Base-by-base conservation (phyloP, 345 rosid species). In the Eucalyptus tenuipes region DNA sequence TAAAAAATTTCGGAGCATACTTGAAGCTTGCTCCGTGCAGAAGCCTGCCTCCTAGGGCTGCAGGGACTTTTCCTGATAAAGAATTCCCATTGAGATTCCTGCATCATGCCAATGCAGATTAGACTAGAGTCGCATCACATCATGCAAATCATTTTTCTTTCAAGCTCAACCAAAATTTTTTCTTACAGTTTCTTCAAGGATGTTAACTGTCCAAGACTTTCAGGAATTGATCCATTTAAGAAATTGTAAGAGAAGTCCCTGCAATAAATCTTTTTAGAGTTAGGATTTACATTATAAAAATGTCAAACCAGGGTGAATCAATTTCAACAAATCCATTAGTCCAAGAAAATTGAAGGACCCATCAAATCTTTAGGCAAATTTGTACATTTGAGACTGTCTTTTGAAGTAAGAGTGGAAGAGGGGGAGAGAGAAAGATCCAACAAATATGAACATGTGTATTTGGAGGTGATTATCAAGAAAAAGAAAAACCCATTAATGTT, bases 1-100 rank as follows among this genome's bases (percentile, higher is more conserved):
- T 40, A 42, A 40, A 20, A 40, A 3, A 10, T 10, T 22, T 12
- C 24, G 5, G 84, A 40, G 16, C 95, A 87, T 96, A 98, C 99
- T 98, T 98, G 93, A 95, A 98, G 93, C 98, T 97, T 91, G 99
- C 97, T 92, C 99, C 94, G 52, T 97, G 96, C 92, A 98, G 92
- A 89, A 98, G 97, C 89, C 95, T 95, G 93, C 99, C 99, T 89
- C 99, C 99, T 11, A 98, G 91, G 79, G 96, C 92, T 31, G 95
- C 96, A 33, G 99, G 98, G 88, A 98, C 99, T 89, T 92, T 92
- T 86, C 99, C 99, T 22, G 97, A 94, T 90, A 98, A 90, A 49
- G 94, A 93, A 92, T 98, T 98, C 42, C 99, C 96, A 45, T 97
- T 97, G 92, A 98, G 98, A 93, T 95, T 94, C 93, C 99, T 98